Conservation (phyloP, 1,284 basidiomycete genomes). For the Ceratobasidium sp. region DNA sequence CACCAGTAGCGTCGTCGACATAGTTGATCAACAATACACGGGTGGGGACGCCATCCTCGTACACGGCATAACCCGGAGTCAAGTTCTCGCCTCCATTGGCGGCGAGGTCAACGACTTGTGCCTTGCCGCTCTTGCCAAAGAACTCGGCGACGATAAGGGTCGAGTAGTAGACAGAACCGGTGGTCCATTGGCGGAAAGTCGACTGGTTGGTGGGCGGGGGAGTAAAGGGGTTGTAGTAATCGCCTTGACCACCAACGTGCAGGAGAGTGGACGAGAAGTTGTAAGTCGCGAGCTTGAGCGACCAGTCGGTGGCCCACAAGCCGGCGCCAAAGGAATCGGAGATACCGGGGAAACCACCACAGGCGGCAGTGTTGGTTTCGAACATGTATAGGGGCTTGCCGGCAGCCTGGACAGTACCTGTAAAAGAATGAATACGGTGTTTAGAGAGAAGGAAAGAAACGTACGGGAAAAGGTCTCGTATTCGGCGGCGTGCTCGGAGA, state of each 20-base stretch:
- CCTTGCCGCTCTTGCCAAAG: slow-evolving; percentile 48
- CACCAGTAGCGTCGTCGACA: slow-evolving; percentile 60
- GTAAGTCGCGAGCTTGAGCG: slow-evolving; percentile 63
- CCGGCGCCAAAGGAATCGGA: slow-evolving; percentile 68
- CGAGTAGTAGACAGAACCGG: slow-evolving; percentile 52
- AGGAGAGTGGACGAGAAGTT: slow-evolving; percentile 56
- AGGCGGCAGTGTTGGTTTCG: slow-evolving; percentile 56
- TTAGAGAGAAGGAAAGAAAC: background rate
- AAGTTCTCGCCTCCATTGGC: slow-evolving; percentile 51
- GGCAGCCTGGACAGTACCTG: slow-evolving; percentile 20
- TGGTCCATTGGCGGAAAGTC: slow-evolving; percentile 47
- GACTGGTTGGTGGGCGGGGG: slow-evolving; percentile 47
- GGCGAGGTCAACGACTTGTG: slow-evolving; percentile 48
- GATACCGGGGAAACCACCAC: slow-evolving; percentile 55
- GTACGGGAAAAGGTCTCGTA: slow-evolving; percentile 31
- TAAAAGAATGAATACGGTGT: background rate
- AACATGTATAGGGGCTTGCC: slow-evolving; percentile 54
- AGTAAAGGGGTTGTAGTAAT: slow-evolving; percentile 55
- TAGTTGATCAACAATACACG: slow-evolving; percentile 75
- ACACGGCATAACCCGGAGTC: slow-evolving; percentile 75
- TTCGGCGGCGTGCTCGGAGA: slow-evolving; percentile 21
- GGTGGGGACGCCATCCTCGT: slow-evolving; percentile 63
- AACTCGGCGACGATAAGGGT: slow-evolving; percentile 49
- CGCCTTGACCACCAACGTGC: slow-evolving; percentile 46
- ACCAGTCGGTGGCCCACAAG: slow-evolving; percentile 74